Percentiles rank a stretch among this genome's conserved stretches.
phyloP scores from a whole-genome alignment of 768 basidiomycete species.

The Goffeauzyma gilvescens region DNA sequence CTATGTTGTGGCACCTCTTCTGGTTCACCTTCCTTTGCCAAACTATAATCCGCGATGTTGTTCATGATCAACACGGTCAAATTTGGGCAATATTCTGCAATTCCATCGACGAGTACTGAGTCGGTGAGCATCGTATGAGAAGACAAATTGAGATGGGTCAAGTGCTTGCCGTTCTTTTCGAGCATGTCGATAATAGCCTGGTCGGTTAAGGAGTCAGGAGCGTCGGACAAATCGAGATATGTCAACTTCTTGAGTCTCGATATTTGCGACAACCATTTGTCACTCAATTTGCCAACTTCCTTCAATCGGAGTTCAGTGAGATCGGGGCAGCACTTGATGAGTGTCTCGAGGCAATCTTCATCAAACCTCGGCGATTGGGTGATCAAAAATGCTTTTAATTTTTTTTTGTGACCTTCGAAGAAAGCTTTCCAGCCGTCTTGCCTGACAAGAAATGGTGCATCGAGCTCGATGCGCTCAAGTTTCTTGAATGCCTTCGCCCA shows the following conservation, averaged over 20 bases:
- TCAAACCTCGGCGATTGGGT: constrained; percentile 76
- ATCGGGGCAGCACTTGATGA: constrained; percentile 41
- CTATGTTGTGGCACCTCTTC: neutral
- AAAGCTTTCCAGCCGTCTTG: constrained; percentile 54
- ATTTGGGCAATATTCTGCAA: constrained; percentile 38
- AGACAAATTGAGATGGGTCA: constrained; percentile 52
- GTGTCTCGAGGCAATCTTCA: constrained; percentile 42
- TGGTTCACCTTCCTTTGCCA: constrained; percentile 3
- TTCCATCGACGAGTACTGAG: constrained; percentile 42
- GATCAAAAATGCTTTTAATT: constrained; percentile 55
- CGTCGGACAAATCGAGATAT: constrained; percentile 49
- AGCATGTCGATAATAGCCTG: constrained; percentile 44
- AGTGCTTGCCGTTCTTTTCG: constrained; percentile 37
- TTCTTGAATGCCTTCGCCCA: constrained; percentile 48
- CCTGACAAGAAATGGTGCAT: constrained; percentile 55
- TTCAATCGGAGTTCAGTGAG: constrained; percentile 58
- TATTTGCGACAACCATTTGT: constrained; percentile 45
- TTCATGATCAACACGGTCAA: constrained; percentile 43
- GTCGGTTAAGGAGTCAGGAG: constrained; percentile 39
- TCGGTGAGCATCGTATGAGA: constrained; percentile 43
- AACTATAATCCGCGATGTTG: constrained; percentile 36
- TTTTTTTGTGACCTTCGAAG: constrained; percentile 43
- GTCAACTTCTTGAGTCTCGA: constrained; percentile 37
- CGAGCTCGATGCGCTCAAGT: constrained; percentile 55
- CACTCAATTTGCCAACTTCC: constrained; percentile 53